Evolutionary conservation across 352 stramenopile species (phyloP), one percentile per base, ranked within the genome.

Genomic region (Peronospora belbahrii): DNA sequence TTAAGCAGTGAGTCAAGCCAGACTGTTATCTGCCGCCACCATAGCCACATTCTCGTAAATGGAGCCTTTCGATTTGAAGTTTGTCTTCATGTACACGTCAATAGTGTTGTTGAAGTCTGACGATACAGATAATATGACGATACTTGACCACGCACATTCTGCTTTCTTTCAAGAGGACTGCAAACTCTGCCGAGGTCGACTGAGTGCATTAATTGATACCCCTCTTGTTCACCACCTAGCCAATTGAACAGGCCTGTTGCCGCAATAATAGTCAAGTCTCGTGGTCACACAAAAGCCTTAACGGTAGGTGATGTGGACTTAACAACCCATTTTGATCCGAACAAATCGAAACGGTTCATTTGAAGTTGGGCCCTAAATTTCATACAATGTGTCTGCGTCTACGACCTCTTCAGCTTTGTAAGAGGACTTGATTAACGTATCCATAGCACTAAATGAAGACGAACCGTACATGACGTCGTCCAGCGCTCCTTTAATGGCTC

Each of bases 201-300:
- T 27, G 67, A 77, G 49, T 71, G 65, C 57, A 71, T 73, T 32
- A 86, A 41, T 22, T 80, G 59, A 57, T 72, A 83, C 2, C 74
- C 74, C 11, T 83, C 49, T 10, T 72, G 64, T 33, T 80, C 69
- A 4, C 69, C 69, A 8, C 55, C 53, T 1, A 54, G 36, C 2
- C 66, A 70, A 32, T 61, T 53, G 6, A 73, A 60, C 10, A 80
- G 54, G 13, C 74, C 71, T 35, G 69, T 79, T 6, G 52, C 52
- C 35, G 74, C 64, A 8, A 80, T 41, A 47, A 73, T 72, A 1
- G 72, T 65, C 11, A 77, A 28, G 42, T 84, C 72, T 0, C 66
- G 63, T 5, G 59, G 60, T 50, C 64, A 73, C 20, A 66, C 52
- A 35, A 72, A 66, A 2, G 60, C 52, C 9, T 65, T 66, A 3